Base-by-base conservation (phyloP, 108 stramenopile genomes). In the Pseudonitzschia delicatissima region DNA sequence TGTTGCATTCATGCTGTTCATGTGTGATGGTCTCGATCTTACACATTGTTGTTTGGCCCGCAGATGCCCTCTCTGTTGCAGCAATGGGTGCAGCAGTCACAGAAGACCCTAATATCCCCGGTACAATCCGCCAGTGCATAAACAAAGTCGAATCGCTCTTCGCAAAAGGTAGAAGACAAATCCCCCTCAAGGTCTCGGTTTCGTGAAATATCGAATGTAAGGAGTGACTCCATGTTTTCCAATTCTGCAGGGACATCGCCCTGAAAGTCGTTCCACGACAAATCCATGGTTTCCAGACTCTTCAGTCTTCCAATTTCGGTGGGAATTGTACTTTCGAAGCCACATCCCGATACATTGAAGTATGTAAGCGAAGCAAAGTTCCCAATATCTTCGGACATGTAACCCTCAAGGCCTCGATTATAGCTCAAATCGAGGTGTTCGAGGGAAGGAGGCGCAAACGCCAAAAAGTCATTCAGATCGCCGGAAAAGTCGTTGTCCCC, bases 81-180 rank as follows among this genome's bases (percentile, higher is more conserved):
- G 32, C 53, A 55, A 33, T 55, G 29, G 4, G 53, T 55, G 15
- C 53, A 55, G 31, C 53, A 55, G 31, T 55, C 32, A 28, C 53
- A 55, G n/a, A 31, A 8, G 53, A 55, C 31, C 31, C 53, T 31
- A 0, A 55, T 29, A 5, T 33, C 27, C 32, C 53, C 53, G 12
- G 11, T 6, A 55, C 53, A 55, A 55, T 55, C 53, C 7, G 53
- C 23, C 4, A 18, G 8, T 5, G 53, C 29, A 34, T 31, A 55
- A 13, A 55, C 17, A 5, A 55, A 55, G 29, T 55, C 1, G 17
- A 13, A n/a, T 13, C 26, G 21, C 21, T 23, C 25, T 5, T 9
- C 53, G 12, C 53, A 55, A 55, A 55, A 8, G 8, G 53, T 55
- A 12, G 53, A 55, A 27, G 53, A 17, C 31, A 33, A 17, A 33